Evolutionary conservation across 2,329 filamentous ascomycete genomes (phyloP), one percentile per base, ranked within the genome.

Genomic region (Pseudocercospora macadamiae): DNA sequence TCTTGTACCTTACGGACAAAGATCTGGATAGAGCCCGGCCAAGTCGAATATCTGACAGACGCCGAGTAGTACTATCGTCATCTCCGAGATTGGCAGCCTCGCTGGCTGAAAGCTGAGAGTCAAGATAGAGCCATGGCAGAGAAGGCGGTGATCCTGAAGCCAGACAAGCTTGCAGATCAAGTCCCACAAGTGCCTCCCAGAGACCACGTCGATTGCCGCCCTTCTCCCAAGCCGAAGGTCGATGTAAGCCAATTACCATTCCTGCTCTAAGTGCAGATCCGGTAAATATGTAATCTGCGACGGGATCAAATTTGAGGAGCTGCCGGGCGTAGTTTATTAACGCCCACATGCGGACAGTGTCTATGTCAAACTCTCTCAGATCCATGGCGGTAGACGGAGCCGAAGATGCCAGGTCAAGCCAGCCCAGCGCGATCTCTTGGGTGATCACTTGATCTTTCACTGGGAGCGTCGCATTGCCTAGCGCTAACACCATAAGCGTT

Each of bases 221-320:
- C 26, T 48, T 25, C 3, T 19, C 44, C 44, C 44, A 48, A 18
- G 44, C 44, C 16, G 44, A 16, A 28, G 44, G 44, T 26, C 44
- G 23, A 26, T 48, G 44, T 25, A 48, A 23, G 18, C 44, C 44
- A 25, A 48, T 48, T n/a, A 48, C 26, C 44, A 48, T 48, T 25
- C 44, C 44, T 3, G 44, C 44, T 9, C 44, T 25, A 9, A 48
- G 23, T 14, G 44, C 44, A 5, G 44, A 25, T 19, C 44, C 44
- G 16, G 44, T 48, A 12, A 48, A 48, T 9, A 48, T 48, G 44
- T 48, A 48, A n/a, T 48, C 44, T 3, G 44, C 23, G 6, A 48
- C 44, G 19, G 26, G 23, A 28, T 48, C 44, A n/a, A 26, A 28
- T 23, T 48, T 48, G 21, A 48, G 44, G 9, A 48, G 23, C 19